Percentiles rank a stretch among this genome's conserved stretches.
Conservation (phyloP, 768 basidiomycete species). For the Boletus fagicola region DNA sequence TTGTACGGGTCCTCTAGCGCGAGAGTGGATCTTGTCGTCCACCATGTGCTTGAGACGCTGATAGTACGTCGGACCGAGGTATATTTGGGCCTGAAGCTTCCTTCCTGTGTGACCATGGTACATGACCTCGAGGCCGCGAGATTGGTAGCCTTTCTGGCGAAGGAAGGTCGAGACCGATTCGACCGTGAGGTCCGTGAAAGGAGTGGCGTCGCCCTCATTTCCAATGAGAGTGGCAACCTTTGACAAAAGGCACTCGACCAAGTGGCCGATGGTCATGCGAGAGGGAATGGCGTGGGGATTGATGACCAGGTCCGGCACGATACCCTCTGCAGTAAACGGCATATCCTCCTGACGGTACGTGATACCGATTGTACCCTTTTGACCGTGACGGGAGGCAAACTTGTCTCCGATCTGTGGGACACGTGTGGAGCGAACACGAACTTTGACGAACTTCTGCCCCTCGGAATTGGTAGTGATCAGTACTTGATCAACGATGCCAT, state of each 20-base stretch:
- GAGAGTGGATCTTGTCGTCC: conserved; percentile 98
- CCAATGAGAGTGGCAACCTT: conserved; percentile 96
- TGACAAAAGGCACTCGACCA: conserved; percentile 96
- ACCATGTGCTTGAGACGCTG: conserved; percentile 99
- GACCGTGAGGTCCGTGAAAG: conserved; percentile 97
- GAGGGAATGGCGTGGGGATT: conserved; percentile 99
- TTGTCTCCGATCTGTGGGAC: conserved; percentile 99
- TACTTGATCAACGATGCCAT: conserved; percentile 96
- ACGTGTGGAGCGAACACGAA: conserved; percentile 92
- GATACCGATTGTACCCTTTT: conserved; percentile 99
- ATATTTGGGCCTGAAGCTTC: conserved; percentile 96
- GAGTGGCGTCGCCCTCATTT: conserved; percentile 97
- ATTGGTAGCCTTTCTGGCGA: conserved; percentile 89
- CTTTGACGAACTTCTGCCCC: conserved; percentile 97
- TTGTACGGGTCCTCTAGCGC: conserved; percentile 95
- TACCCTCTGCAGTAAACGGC: conserved; percentile 97
- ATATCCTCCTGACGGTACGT: conserved; percentile 99
- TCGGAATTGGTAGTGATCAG: conserved; percentile 95
- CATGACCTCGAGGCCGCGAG: conserved; percentile 96
- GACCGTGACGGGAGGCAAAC: conserved; percentile 98
- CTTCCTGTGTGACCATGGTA: conserved; percentile 98
- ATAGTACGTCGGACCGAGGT: conserved; percentile 98
- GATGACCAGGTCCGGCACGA: conserved; percentile 96
- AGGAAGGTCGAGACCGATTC: conserved; percentile 95
- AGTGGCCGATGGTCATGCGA: conserved; percentile 99